A percentile compares a stretch with the other conserved stretches of the same genome.
phyloP scores from a whole-genome alignment of 2,329 filamentous ascomycete species.

The Hypoxylon sp. region DNA sequence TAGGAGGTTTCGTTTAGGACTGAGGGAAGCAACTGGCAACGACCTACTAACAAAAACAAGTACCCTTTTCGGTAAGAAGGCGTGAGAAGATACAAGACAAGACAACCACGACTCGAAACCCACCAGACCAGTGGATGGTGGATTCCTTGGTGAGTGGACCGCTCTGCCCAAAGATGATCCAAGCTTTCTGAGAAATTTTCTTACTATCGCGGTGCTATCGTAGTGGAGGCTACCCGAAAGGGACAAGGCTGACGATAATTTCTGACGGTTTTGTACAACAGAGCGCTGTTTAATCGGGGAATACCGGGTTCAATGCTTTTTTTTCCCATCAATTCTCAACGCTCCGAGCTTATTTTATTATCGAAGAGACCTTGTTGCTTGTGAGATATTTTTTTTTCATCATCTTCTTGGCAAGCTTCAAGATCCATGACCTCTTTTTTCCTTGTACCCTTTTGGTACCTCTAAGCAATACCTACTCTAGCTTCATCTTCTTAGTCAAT shows the following conservation, averaged over 20 bases:
- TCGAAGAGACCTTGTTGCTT: conserved; percentile 1
- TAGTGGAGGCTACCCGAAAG: conserved; percentile 43
- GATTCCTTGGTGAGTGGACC: no score
- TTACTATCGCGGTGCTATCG: conserved; percentile 5
- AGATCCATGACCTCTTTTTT: conserved; percentile 4
- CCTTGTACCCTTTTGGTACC: no score
- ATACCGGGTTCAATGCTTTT: no score
- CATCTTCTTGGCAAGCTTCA: conserved; percentile 13
- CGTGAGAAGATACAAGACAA: conserved; percentile 14
- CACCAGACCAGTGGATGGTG: conserved; percentile 27
- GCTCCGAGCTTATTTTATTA: conserved; percentile 28
- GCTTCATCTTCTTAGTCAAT: no score
- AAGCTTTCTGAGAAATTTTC: conserved; percentile 43
- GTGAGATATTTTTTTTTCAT: conserved; percentile 13
- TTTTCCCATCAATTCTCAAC: conserved; percentile 26
- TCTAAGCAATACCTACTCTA: no score
- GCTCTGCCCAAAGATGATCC: conserved; percentile 32
- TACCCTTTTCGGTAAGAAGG: conserved; percentile 2
- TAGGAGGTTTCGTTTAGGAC: conserved; percentile 30
- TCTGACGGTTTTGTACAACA: conserved; percentile 23
- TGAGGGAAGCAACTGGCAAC: no score
- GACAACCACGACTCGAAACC: conserved; percentile 31
- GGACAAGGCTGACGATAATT: conserved; percentile 46
- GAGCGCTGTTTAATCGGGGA: conserved; percentile 20
- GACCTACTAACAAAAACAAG: conserved; percentile 1